These are phyloP conservation scores for Lipomyces yamadae DNA, from an alignment of 805 yeast genomes.

Conservation along the genomic window DNA sequence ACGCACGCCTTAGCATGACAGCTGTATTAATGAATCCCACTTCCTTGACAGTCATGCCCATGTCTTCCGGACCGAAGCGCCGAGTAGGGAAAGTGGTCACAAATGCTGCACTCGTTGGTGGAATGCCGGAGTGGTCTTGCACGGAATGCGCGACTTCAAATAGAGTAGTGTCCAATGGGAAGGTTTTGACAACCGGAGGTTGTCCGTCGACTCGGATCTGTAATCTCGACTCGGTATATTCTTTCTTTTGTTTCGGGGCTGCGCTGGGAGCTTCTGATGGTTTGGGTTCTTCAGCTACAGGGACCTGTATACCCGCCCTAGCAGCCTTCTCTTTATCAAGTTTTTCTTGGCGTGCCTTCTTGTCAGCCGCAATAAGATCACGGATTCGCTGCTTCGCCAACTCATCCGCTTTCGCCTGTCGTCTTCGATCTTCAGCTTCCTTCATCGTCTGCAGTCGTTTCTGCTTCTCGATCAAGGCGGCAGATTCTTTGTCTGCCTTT, in stretches of 20 bases:
- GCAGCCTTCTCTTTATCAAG: conserved; percentile 29
- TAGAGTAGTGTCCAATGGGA: conserved; percentile 41
- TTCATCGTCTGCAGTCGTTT: conserved; percentile 43
- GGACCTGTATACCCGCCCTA: conserved; percentile 21
- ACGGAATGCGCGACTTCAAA: conserved; percentile 42
- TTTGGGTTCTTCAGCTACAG: conserved; percentile 19
- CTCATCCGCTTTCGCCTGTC: conserved; percentile 43
- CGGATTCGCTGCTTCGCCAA: conserved; percentile 43
- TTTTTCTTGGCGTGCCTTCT: conserved; percentile 41
- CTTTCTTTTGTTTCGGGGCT: conserved; percentile 29
- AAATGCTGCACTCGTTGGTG: conserved; percentile 38
- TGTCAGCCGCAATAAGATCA: conserved; percentile 47
- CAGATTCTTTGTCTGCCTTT: conserved; percentile 43
- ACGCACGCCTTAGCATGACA: conserved; percentile 37
- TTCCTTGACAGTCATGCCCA: conserved; percentile 42
- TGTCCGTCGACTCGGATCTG: conserved; percentile 39
- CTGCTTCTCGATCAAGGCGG: conserved; percentile 42
- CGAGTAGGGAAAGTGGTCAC: conserved; percentile 45
- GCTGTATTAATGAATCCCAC: conserved; percentile 45
- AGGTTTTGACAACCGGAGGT: conserved; percentile 41
- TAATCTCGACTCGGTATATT: conserved; percentile 38
- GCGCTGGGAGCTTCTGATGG: conserved; percentile 32
- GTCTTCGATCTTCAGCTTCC: conserved; percentile 43
- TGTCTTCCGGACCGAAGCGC: conserved; percentile 36
- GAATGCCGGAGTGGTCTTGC: conserved; percentile 37